A percentile compares a stretch with the other conserved stretches of the same genome.
phyloP scores from a whole-genome alignment of 352 stramenopile genomes.

The Phytophthora pluvialis region DNA sequence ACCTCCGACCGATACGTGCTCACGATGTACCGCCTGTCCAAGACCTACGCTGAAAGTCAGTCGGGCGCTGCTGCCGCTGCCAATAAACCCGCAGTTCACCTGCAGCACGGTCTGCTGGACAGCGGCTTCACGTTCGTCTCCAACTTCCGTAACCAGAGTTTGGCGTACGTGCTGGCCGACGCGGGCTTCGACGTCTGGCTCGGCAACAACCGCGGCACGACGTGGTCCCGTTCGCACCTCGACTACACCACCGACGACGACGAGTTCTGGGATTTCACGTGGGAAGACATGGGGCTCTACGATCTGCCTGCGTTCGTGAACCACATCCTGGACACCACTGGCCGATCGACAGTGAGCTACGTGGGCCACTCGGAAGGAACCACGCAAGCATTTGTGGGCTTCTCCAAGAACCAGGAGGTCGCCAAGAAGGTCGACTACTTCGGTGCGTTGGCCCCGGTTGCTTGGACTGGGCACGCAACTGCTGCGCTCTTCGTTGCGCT shows the following conservation, averaged over 20 bases:
- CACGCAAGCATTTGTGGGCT: slow-evolving; percentile 62
- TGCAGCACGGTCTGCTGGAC: slow-evolving; percentile 62
- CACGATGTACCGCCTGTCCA: slow-evolving; percentile 20
- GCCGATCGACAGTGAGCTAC: slow-evolving; percentile 52
- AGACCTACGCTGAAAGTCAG: slow-evolving; percentile 16
- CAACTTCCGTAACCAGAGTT: slow-evolving; percentile 62
- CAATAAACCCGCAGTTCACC: slow-evolving; percentile 58
- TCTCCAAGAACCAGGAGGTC: slow-evolving; percentile 62
- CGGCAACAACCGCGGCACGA: slow-evolving; percentile 67
- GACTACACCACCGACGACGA: slow-evolving; percentile 45
- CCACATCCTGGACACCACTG: slow-evolving; percentile 47
- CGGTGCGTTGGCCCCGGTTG: slow-evolving; percentile 55
- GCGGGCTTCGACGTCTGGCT: slow-evolving; percentile 69
- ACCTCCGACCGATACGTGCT: slow-evolving; percentile 16
- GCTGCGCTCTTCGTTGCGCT: slow-evolving; percentile 44
- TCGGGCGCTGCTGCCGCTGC: slow-evolving; percentile 13
- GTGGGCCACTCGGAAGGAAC: slow-evolving; percentile 48
- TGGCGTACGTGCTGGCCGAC: slow-evolving; percentile 59
- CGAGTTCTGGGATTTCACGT: slow-evolving; percentile 64
- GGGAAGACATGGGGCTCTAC: slow-evolving; percentile 59
- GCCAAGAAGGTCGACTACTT: slow-evolving; percentile 56
- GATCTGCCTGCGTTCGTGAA: slow-evolving; percentile 48
- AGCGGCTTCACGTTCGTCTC: slow-evolving; percentile 63
- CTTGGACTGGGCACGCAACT: slow-evolving; percentile 39
- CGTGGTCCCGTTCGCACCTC: slow-evolving; percentile 44